Evolutionary conservation across 2,329 filamentous ascomycete genomes (phyloP).

Genomic region (Paraphoma chrysanthemicola): DNA sequence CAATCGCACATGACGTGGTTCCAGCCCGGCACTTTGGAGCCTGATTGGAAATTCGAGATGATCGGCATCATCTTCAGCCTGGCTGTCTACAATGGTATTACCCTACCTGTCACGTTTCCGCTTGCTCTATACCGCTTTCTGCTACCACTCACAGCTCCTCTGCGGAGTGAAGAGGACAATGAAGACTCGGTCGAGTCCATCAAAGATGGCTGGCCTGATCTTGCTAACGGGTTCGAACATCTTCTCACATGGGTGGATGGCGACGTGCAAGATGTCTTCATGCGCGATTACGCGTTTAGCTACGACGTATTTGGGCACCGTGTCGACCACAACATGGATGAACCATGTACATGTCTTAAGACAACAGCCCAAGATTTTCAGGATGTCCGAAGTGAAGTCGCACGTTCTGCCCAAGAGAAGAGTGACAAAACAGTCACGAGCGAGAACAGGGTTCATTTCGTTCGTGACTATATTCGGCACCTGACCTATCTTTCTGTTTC

Average conservation of each 20-base stretch:
- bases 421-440: conserved; percentile 80
- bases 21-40: conserved; percentile 79
- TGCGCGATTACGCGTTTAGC: conserved; percentile 86
- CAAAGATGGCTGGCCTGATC: conserved; percentile 85
- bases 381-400: background rate
- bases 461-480: conserved; percentile 84
- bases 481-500: conserved; percentile 78
- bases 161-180: conserved; percentile 38
- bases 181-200: conserved; percentile 69
- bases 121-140: conserved; percentile 83
- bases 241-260: conserved; percentile 83
- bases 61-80: conserved; percentile 87
- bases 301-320: conserved; percentile 63
- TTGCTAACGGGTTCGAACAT: conserved; percentile 75
- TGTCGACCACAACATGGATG: conserved; percentile 63
- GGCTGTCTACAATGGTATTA: conserved; percentile 91
- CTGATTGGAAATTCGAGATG: conserved; percentile 88
- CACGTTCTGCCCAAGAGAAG: background rate
- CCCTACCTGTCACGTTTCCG: conserved; percentile 88
- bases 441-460: conserved; percentile 77
- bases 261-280: conserved; percentile 80
- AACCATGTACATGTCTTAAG: background rate
- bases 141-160: conserved; percentile 70
- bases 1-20: conserved; percentile 88
- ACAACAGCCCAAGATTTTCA: background rate